Base-by-base conservation (phyloP, 2,329 filamentous ascomycete genomes). In the Aspergillus fijiensis region DNA sequence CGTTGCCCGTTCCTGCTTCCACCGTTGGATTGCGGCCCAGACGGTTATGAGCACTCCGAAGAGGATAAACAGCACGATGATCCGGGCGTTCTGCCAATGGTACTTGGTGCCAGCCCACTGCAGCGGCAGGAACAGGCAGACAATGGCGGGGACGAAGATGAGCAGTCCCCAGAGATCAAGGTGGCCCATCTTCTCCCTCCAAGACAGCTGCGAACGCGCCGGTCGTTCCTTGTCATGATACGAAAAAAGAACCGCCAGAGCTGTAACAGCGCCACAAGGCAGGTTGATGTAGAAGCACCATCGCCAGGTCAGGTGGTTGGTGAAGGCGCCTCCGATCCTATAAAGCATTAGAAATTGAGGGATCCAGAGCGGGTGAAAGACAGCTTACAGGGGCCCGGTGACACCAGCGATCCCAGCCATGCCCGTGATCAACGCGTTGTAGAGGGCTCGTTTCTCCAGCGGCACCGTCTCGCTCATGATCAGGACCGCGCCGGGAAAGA, bases 71-170 rank as follows among this genome's bases (percentile, higher is more conserved):
- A 86, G 72, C 1, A 81, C 82, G 42, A 85, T 81, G 53, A 85
- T 76, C 25, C 72, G 75, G 0, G 77, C 73, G 69, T 75, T 76
- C 55, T 66, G 74, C 85, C 84, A 87, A 7, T 82, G 49, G 53
- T 83, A 81, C 21, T 79, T 70, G 33, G 79, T 73, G 7, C 84
- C 84, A 9, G 83, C 85, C 81, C 83, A 86, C 65, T 86, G 81
- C 50, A 86, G 74, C 4, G 82, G 83, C 3, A 87, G 76, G 5
- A 86, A 70, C 5, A 86, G 74, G 64, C 80, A 84, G 59, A 85
- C 67, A 52, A 86, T 77, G 49, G 78, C 77, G 1, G 83, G 80
- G 47, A 85, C 75, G 66, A 85, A 77, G 60, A 83, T 70, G 19
- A 70, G 69, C 1, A 79, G 77, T 27, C 84, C 83, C 10, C 77